A percentile compares a stretch with the other conserved stretches of the same genome.
Conservation (phyloP, 176 grass and related monocot genomes). For the Chloris gayana region DNA sequence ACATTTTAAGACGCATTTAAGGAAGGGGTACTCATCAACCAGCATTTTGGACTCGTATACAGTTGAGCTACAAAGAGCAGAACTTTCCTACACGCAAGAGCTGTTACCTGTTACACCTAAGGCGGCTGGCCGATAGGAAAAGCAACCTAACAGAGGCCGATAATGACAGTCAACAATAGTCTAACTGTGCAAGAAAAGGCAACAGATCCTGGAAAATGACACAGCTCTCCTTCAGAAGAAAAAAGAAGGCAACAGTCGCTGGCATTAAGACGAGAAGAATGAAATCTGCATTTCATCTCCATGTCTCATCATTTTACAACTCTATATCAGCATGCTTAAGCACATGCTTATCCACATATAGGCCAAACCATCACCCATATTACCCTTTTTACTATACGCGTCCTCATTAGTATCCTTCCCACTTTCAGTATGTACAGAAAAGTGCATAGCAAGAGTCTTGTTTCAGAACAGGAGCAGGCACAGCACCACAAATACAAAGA, state of each 20-base stretch:
- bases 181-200: not conserved
- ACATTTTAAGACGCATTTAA: too few species aligned
- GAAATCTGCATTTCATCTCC: slow-evolving; percentile 45
- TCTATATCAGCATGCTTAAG: slow-evolving; percentile 48
- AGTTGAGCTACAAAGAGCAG: not conserved
- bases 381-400: slow-evolving; percentile 27
- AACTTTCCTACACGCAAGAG: not conserved
- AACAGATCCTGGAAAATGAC: not conserved
- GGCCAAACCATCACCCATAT: not conserved
- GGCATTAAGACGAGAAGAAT: not conserved
- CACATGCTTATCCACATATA: slow-evolving; percentile 39
- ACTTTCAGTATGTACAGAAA: slow-evolving; percentile 45
- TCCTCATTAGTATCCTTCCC: slow-evolving; percentile 2
- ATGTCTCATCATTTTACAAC: slow-evolving; percentile 43
- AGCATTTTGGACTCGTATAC: not conserved
- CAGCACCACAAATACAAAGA: slow-evolving; percentile 58
- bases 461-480: slow-evolving; percentile 75
- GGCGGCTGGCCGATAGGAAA: not conserved
- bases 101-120: not conserved
- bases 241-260: not conserved
- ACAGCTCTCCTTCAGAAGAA: too few species aligned
- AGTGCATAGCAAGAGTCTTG: not conserved
- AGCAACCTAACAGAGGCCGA: not conserved
- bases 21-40: not conserved
- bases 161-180: not conserved